These are phyloP conservation scores for Clonostachys byssicola DNA, from an alignment of 2,329 filamentous ascomycete species.

Conservation along the genomic window DNA sequence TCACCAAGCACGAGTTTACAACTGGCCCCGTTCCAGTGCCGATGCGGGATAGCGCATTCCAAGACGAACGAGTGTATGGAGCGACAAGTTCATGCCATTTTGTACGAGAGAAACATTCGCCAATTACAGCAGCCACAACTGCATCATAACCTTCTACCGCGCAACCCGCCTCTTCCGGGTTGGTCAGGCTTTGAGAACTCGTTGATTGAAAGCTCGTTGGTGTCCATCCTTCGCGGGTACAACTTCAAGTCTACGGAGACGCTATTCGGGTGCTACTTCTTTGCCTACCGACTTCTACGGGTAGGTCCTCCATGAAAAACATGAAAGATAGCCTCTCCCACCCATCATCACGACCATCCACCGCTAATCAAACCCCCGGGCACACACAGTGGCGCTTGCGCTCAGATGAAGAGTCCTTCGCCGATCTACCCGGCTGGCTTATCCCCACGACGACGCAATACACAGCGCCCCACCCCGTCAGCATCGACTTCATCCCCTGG, in stretches of 20 bases:
- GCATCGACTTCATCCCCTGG: conserved; percentile 8
- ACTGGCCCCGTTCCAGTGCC: too few relatives aligned
- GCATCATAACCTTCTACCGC: too few relatives aligned
- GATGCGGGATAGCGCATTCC: too few relatives aligned
- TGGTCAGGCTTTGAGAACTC: too few relatives aligned
- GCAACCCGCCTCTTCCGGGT: too few relatives aligned
- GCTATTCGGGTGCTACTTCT: neutral
- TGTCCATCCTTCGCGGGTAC: neutral
- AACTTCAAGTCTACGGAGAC: neutral
- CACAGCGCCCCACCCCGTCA: conserved; percentile 3
- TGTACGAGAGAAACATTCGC: too few relatives aligned
- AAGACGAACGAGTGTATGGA: too few relatives aligned
- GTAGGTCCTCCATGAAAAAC: neutral
- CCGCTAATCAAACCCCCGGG: neutral
- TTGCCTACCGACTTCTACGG: neutral
- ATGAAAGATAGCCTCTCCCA: neutral
- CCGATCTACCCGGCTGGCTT: conserved; percentile 5
- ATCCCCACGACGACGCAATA: conserved; percentile 6
- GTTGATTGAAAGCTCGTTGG: too few relatives aligned
- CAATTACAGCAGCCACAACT: too few relatives aligned
- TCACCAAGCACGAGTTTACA: too few relatives aligned
- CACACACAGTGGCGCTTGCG: conserved; percentile 5
- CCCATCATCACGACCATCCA: neutral
- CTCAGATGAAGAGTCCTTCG: conserved; percentile 1
- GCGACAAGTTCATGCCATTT: too few relatives aligned